Evolutionary conservation across 2,329 filamentous ascomycete species (phyloP).

Genomic region (Diaporthe helianthi): DNA sequence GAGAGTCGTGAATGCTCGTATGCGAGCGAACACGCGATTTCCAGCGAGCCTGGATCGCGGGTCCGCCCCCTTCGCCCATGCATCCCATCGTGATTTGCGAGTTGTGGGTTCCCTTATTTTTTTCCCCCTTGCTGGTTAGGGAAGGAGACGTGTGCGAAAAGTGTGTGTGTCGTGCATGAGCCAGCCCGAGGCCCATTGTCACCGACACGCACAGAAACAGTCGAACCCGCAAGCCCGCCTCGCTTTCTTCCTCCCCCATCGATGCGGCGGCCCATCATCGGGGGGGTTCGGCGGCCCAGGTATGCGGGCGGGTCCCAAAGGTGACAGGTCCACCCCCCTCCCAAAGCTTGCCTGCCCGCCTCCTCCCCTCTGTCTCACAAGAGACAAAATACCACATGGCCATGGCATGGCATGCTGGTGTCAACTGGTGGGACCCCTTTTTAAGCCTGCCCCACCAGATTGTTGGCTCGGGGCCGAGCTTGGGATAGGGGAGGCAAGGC

Average conservation of each 20-base stretch:
- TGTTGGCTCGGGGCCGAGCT: slow-evolving; percentile 12
- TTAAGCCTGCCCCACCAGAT: slow-evolving; percentile 8
- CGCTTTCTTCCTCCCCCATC: neutral
- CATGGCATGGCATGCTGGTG: slow-evolving; percentile 24
- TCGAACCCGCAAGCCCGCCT: no score
- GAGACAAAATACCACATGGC: slow-evolving; percentile 20
- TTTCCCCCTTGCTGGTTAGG: no score
- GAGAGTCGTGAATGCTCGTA: neutral
- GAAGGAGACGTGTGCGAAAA: neutral
- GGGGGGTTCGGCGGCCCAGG: slow-evolving; percentile 21
- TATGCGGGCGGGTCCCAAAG: neutral
- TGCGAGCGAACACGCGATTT: slow-evolving; percentile 4
- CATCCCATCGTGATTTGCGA: slow-evolving; percentile 4
- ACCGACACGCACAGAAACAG: neutral
- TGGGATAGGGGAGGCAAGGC: neutral
- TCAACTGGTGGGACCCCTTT: slow-evolving; percentile 10
- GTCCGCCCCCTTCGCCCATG: no score
- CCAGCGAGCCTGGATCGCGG: neutral
- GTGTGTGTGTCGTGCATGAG: neutral
- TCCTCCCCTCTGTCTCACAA: neutral
- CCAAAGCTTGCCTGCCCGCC: no score
- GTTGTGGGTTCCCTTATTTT: neutral
- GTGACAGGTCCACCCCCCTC: no score
- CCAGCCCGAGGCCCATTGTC: slow-evolving; percentile 10
- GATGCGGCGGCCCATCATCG: slow-evolving; percentile 8